A percentile compares a stretch with the other conserved stretches of the same genome.
Conservation (phyloP, 2,329 filamentous ascomycete species). For the Bipolaris zeicola region DNA sequence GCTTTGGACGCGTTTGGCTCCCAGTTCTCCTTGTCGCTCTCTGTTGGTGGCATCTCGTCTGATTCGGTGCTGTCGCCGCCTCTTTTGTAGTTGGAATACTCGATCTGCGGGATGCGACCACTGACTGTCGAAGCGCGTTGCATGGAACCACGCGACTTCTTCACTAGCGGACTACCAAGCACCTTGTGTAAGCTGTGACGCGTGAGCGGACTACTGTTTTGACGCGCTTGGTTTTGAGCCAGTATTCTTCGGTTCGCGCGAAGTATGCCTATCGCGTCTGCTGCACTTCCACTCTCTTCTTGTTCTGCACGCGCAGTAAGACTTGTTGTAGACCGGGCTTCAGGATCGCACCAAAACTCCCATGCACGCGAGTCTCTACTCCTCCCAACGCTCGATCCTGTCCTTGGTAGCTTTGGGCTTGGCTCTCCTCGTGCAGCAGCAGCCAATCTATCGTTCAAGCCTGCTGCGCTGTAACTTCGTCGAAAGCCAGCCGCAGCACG, state of each 20-base stretch:
- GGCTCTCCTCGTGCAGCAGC: slow-evolving; percentile 37
- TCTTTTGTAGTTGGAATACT: slow-evolving; percentile 24
- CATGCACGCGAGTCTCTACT: slow-evolving; percentile 88
- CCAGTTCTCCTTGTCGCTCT: slow-evolving; percentile 97
- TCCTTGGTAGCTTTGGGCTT: slow-evolving; percentile 50
- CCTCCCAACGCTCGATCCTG: slow-evolving; percentile 66
- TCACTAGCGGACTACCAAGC: slow-evolving; percentile 44
- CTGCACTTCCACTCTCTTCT: slow-evolving; percentile 77
- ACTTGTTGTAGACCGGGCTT: slow-evolving; percentile 69
- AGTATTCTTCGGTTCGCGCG: slow-evolving; percentile 66
- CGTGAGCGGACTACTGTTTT: slow-evolving; percentile 62
- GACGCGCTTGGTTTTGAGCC: slow-evolving; percentile 65
- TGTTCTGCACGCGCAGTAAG: slow-evolving; percentile 81
- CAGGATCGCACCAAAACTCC: slow-evolving; percentile 88
- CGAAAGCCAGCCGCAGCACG: slow-evolving; percentile 61
- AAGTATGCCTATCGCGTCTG: slow-evolving; percentile 80
- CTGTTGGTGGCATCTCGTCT: slow-evolving; percentile 62
- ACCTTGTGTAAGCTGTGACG: slow-evolving; percentile 36
- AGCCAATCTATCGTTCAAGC: slow-evolving; percentile 44
- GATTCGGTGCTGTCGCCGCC: slow-evolving; percentile 44
- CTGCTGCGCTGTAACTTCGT: slow-evolving; percentile 72
- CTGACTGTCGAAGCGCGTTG: slow-evolving; percentile 44
- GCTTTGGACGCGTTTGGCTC: slow-evolving; percentile 51
- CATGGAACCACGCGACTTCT: slow-evolving; percentile 40
- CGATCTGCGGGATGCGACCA: slow-evolving; percentile 43